Base-by-base conservation (phyloP, 1,284 basidiomycete species). In the Trametes polyzona region DNA sequence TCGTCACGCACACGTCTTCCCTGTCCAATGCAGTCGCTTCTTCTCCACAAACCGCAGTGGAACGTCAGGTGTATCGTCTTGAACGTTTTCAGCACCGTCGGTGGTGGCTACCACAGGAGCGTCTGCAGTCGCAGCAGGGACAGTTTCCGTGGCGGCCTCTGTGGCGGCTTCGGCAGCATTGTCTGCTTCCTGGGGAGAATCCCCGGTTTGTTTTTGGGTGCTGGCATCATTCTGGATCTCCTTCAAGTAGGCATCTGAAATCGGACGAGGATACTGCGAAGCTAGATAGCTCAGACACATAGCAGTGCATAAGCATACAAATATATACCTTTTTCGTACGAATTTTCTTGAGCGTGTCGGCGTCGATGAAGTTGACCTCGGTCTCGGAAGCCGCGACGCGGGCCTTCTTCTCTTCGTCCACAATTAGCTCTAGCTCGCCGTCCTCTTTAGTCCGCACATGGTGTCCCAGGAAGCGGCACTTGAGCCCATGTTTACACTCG, bases 391-490 rank as follows among this genome's bases (percentile, higher is more conserved):
- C 67, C 4, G 80, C 83, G 0, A 77, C 67, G 9, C 61, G 72
- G 2, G 81, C 82, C 61, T 82, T 81, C 68, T 82, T 88, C 26
- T 84, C 83, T 50, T 84, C 80, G 66, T 92, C 83, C 1, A 74
- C 76, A 0, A 81, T 59, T 0, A 84, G 65, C 29, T 71, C 68
- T n/a, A 84, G 57, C 4, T 71, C 65, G 1, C 80, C 80, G 19
- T 72, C 62, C 19, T 79, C 79, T 24, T 76, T 74, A 42, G 71
- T 69, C 23, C 68, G 72, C 6, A 85, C 70, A 67, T 98, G 96
- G 0, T 83, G 87, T 11, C 90, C 89, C 3, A 97, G 82, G 74
- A 92, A 97, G 1, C 96, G 87, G 70, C 96, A 99, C 72, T 93
- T 92, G 75, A 93, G 89, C 4, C 94, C 96, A 62, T 85, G 86